Evolutionary conservation across 257 asterid genomes (phyloP), one percentile per base, ranked within the genome.

Genomic region (Solanum peruvianum): DNA sequence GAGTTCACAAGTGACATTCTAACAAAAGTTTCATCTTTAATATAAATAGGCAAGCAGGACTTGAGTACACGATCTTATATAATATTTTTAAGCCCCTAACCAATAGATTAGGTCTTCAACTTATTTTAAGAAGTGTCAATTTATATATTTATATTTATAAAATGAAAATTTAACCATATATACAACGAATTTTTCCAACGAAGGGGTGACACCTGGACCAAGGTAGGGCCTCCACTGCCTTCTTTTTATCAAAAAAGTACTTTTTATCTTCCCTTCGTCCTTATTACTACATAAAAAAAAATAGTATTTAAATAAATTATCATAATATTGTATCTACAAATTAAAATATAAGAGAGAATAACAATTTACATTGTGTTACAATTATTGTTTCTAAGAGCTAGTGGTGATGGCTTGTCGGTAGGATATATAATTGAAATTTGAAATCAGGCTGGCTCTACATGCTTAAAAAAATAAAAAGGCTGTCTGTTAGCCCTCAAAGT

Each of bases 121-220:
- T 37, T 37, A 7, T 37, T 37, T 5, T 37, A 37, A 37, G 1
- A 37, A 37, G 1, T 37, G 39, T 6, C 7, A 37, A 37, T 37
- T 37, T 37, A 37, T 37, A 5, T 37, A 6, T 37, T 37, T 6
- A 37, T 37, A 37, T 37, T 37, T 37, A 37, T 37, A 37, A 37
- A 37, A 37, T 0, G 0, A 37, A 37, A 6, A 5, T 37, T 37
- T 37, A 37, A 37, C 0, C 39, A 6, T 37, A 37, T 37, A 37
- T 37, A 6, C 1, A 1, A 37, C 7, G 7, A 5, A 37, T 5
- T 37, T 37, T 37, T 37, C 0, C 1, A 37, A 37, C 39, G 1
- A 5, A 37, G 7, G 39, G 0, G 0, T 1, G 6, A 5, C 7
- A 6, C 7, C 0, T 0, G 7, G 1, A 37, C 39, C 7, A 37